Evolutionary conservation across 1,284 basidiomycete genomes (phyloP).

Genomic region (Cryptococcus sp.): DNA sequence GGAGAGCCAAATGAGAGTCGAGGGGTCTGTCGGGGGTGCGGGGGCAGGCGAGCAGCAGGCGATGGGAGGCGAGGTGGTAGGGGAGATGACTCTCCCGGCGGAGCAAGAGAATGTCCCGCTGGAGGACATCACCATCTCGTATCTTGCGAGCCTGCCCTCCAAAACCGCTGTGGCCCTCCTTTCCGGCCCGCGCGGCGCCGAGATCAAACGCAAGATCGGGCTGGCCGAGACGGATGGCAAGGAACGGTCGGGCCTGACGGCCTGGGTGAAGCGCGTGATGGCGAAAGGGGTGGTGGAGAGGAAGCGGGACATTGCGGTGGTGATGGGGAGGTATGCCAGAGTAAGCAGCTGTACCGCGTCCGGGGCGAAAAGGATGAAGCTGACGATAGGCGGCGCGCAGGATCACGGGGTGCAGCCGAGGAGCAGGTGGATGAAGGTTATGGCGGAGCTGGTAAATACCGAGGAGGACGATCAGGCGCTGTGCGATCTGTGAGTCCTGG

Average conservation of each 20-base stretch:
- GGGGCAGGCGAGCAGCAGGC: neutral
- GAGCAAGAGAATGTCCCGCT: conserved; percentile 3
- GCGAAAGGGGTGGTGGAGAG: conserved; percentile 15
- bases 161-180: conserved; percentile 17
- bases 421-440: conserved; percentile 19
- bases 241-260: neutral
- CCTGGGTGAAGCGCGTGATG: conserved; percentile 15
- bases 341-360: conserved; percentile 15
- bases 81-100: neutral
- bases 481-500: conserved; percentile 20
- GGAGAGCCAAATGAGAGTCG: neutral
- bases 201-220: conserved; percentile 11
- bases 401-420: conserved; percentile 5
- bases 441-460: conserved; percentile 16
- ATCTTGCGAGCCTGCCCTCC: conserved; percentile 11
- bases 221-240: conserved; percentile 11
- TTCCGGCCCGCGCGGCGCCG: conserved; percentile 4
- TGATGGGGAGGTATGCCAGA: conserved; percentile 18
- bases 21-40: neutral
- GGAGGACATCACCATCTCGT: conserved; percentile 12
- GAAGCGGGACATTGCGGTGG: conserved; percentile 18
- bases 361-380: neutral
- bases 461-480: conserved; percentile 22
- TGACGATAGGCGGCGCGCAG: neutral
- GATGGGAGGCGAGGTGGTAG: neutral